A percentile compares a stretch with the other conserved stretches of the same genome.
Conservation (phyloP, 2,329 filamentous ascomycete species). For the Tolypocladium capitatum region DNA sequence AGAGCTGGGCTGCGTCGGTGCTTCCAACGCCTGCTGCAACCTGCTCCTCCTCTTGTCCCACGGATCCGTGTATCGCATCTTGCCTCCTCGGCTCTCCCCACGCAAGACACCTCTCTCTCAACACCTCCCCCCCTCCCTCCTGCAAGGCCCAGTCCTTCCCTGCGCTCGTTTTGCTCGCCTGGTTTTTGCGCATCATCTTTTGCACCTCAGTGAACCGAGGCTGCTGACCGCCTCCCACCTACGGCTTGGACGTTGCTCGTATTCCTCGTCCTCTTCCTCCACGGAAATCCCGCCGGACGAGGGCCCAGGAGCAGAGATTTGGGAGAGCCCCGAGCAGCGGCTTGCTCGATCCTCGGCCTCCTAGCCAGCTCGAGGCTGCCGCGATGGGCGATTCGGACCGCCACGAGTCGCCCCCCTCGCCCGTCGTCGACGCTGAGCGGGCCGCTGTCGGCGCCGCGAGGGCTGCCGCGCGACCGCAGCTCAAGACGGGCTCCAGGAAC, state of each 20-base stretch:
- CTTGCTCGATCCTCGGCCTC: not conserved
- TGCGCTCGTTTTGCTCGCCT: not conserved
- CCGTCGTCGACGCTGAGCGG: slow-evolving; percentile 7
- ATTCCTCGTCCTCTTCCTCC: not conserved
- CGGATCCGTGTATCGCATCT: not conserved
- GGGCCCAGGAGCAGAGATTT: not conserved
- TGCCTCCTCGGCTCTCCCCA: no score
- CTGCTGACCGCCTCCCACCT: not conserved
- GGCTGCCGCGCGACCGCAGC: slow-evolving; percentile 12
- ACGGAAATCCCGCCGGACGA: not conserved
- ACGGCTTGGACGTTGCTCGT: not conserved
- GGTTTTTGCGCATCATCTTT: not conserved
- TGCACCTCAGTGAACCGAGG: not conserved
- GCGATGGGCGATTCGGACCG: slow-evolving; percentile 1
- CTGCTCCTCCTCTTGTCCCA: not conserved
- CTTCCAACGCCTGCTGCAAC: not conserved
- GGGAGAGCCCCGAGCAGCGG: not conserved
- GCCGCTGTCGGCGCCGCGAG: slow-evolving; percentile 9
- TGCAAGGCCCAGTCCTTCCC: not conserved
- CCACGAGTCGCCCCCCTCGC: not conserved
- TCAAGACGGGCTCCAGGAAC: slow-evolving; percentile 19
- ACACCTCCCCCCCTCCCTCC: not conserved
- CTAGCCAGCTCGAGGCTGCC: not conserved
- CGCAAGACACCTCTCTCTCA: not conserved
- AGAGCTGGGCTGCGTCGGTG: not conserved